Conservation (phyloP, 2,329 filamentous ascomycete genomes). For the Boeremia lycopersici region DNA sequence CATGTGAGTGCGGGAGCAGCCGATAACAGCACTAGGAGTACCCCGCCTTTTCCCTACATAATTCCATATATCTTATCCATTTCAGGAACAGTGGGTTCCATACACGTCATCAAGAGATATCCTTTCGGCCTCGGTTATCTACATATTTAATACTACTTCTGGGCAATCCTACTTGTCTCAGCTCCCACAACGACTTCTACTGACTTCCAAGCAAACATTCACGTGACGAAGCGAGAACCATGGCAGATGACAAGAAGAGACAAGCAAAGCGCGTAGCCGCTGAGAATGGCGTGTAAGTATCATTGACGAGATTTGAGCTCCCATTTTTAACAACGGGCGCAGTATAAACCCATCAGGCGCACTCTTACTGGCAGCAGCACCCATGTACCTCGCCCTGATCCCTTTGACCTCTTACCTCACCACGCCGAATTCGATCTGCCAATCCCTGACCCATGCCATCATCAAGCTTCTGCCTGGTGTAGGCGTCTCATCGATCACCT, state of each 20-base stretch:
- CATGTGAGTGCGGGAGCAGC: conserved; percentile 8
- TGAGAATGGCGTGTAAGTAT: conserved; percentile 26
- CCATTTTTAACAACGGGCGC: background rate
- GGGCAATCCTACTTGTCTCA: background rate
- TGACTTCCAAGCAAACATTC: background rate
- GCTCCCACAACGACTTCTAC: too few relatives aligned
- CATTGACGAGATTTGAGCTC: background rate
- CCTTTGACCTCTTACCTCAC: conserved; percentile 29
- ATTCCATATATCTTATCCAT: conserved; percentile 9
- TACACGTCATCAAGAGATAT: conserved; percentile 1
- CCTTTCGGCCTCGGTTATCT: conserved; percentile 2
- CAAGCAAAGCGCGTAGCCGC: conserved; percentile 22
- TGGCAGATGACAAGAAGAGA: conserved; percentile 30
- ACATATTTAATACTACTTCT: conserved; percentile 5
- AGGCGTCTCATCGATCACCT: conserved; percentile 24
- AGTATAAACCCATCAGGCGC: conserved; percentile 27
- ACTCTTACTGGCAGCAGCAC: conserved; percentile 21
- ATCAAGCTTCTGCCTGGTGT: conserved; percentile 30
- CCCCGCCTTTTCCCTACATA: conserved; percentile 10
- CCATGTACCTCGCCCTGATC: conserved; percentile 28
- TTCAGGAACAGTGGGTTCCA: conserved; percentile 1
- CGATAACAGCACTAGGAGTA: background rate
- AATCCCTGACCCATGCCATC: conserved; percentile 28
- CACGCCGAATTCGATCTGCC: conserved; percentile 25
- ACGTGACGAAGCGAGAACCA: background rate